phyloP scores from a whole-genome alignment of 208 protist genomes.

The Angomonas deanei region DNA sequence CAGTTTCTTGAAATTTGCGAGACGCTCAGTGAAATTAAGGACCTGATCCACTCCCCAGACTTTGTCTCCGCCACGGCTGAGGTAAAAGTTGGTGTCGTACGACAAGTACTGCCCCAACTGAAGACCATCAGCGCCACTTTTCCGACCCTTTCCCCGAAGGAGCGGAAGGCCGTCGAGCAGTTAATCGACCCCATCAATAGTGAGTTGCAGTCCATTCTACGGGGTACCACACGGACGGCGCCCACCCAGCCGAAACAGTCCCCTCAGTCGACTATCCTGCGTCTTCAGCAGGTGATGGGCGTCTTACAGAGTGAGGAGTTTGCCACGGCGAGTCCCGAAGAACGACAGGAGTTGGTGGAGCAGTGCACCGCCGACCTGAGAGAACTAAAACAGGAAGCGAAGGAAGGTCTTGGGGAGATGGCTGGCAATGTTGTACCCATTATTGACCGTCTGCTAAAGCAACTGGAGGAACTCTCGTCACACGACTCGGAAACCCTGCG shows the following conservation, averaged over 20 bases:
- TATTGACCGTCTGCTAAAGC: slow-evolving; percentile 15
- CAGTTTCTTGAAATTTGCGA: slow-evolving; percentile 30
- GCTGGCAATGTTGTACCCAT: slow-evolving; percentile 13
- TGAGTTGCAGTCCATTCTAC: slow-evolving; percentile 19
- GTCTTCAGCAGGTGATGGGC: slow-evolving; percentile 34
- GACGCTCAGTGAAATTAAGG: slow-evolving; percentile 28
- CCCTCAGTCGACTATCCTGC: slow-evolving; percentile 19
- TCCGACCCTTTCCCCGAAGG: slow-evolving; percentile 20
- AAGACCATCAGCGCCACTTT: slow-evolving; percentile 35
- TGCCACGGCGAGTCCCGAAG: slow-evolving; percentile 12
- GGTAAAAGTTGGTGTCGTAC: slow-evolving; percentile 20
- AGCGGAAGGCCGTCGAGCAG: slow-evolving; percentile 28
- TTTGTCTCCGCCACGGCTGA: slow-evolving; percentile 24
- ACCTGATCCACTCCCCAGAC: slow-evolving; percentile 28
- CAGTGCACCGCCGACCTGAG: slow-evolving; percentile 6
- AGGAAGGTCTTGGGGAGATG: not conserved
- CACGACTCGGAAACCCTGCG: not conserved
- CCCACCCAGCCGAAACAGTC: not conserved
- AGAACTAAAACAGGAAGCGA: not conserved
- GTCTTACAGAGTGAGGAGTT: slow-evolving; percentile 38
- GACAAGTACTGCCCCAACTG: slow-evolving; percentile 35
- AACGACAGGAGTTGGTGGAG: slow-evolving; percentile 19
- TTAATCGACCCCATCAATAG: slow-evolving; percentile 42
- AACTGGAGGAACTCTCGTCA: slow-evolving; percentile 12
- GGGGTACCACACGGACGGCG: not conserved